Evolutionary conservation across 2,329 filamentous ascomycete genomes (phyloP), one percentile per base, ranked within the genome.

Genomic region (Madurella mycetomatis): DNA sequence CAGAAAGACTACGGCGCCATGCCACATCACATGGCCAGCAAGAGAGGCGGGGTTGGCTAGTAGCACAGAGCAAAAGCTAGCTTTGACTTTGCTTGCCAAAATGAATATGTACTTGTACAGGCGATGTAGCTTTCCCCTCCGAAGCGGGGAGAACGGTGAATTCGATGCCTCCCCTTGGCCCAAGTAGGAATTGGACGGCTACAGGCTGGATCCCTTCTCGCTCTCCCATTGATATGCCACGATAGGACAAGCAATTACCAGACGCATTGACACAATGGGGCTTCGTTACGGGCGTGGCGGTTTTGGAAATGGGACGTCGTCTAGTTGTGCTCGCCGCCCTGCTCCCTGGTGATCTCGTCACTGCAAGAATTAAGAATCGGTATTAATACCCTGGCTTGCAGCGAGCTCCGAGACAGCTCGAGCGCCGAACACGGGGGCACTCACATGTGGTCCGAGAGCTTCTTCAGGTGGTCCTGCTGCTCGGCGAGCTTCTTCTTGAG

Each of bases 361-460:
- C 89, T 94, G 66, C 58, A 54, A 40, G 31, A 40, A 46, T 56
- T 34, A 51, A 25, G 8, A 49, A 58, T 47, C 44, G 13, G 15
- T 5, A 11, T 50, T 34, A 49, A 32, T 11, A 25, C 51, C 3
- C 11, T n/a, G 13, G 17, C 8, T 19, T 7, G 17, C 7, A 12
- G 9, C 34, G 13, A 49, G 12, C 18, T 15, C 18, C 18, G 25
- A 25, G 2, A 15, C 18, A 31, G n/a, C 5, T 25, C 25, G 7
- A 25, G 25, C 25, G 25, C 7, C 25, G 25, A 45, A 19, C 32
- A 19, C 19, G 32, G 40, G n/a, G 25, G 12, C 46, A 50, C 86
- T 69, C 75, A 94, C 90, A 96, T 91, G 81, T 95, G 88, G 68
- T 87, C 82, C 66, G 90, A 85, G 59, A 96, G 84, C 71, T 92